Percentiles rank a stretch among this genome's conserved stretches.
phyloP scores from a whole-genome alignment of 169 alveolate genomes.

The Cryptosporidium ubiquitum region DNA sequence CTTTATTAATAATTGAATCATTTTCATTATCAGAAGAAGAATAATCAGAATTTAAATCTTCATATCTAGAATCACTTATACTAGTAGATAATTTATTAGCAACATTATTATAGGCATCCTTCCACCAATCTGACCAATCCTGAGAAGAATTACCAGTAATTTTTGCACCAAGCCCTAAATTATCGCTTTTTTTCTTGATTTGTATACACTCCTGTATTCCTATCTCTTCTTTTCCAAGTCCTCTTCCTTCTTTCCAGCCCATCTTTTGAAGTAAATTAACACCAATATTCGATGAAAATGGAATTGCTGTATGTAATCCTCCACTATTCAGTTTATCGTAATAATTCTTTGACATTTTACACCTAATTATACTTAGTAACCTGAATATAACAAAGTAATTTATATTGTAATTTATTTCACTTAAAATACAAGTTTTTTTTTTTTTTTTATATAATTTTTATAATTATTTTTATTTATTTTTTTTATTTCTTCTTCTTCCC shows the following conservation, averaged over 20 bases:
- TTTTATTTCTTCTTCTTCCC: neutral
- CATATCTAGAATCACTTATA: conserved; percentile 37
- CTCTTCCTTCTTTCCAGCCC: conserved; percentile 53
- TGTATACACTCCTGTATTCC: conserved; percentile 66
- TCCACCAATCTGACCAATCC: conserved; percentile 73
- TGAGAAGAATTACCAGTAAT: neutral
- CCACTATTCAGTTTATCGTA: conserved; percentile 33
- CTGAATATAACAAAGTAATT: too few relatives aligned
- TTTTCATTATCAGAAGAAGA: conserved; percentile 11
- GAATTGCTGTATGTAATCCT: neutral
- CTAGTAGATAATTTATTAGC: conserved; percentile 38
- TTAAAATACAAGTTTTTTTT: too few relatives aligned
- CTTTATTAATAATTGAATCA: neutral
- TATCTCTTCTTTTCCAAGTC: conserved; percentile 54
- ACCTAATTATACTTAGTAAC: too few relatives aligned
- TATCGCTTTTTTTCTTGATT: conserved; percentile 28
- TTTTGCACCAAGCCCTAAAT: conserved; percentile 60
- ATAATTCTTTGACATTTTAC: conserved; percentile 39
- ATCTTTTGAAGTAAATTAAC: conserved; percentile 20
- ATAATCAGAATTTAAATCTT: neutral
- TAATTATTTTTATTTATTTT: too few relatives aligned
- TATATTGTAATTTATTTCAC: too few relatives aligned
- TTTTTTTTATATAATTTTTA: too few relatives aligned
- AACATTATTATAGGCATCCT: conserved; percentile 57
- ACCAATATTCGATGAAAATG: conserved; percentile 22